Evolutionary conservation across 306 rosid species (phyloP).

Genomic region (Cucurbita moschata): DNA sequence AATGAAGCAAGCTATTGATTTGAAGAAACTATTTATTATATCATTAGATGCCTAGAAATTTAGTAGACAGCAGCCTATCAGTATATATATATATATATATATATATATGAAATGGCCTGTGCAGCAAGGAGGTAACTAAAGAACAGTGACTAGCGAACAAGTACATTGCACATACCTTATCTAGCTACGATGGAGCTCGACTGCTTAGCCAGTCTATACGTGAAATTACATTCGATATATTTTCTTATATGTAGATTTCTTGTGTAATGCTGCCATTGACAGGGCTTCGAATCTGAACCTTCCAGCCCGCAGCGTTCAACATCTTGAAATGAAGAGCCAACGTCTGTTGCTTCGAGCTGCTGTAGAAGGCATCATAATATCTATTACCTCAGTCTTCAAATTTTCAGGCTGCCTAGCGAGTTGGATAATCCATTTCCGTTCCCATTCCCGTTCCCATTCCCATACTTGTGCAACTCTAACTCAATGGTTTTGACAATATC

Average conservation of each 20-base stretch:
- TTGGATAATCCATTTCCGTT: constrained; percentile 8
- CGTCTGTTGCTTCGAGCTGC: not conserved
- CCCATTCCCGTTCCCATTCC: constrained; percentile 22
- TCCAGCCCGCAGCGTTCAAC: not conserved
- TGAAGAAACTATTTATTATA: not conserved
- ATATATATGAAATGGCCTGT: not conserved
- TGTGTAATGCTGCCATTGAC: not conserved
- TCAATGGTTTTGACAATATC: constrained; percentile 45
- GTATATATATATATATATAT: not conserved
- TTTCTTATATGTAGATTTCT: constrained; percentile 4
- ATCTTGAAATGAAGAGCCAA: not conserved
- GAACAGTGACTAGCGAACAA: not conserved
- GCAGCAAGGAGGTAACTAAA: not conserved
- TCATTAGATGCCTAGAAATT: not conserved
- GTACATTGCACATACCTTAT: constrained; percentile 1
- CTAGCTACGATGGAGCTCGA: constrained; percentile 15
- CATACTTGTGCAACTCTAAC: constrained; percentile 45
- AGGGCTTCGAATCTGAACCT: not conserved
- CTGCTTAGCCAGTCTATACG: constrained; percentile 20
- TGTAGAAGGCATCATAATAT: not conserved
- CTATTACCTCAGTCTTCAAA: not conserved
- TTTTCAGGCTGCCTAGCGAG: constrained; percentile 25
- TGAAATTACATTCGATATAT: constrained; percentile 20
- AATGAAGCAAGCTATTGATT: not conserved
- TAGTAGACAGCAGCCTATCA: not conserved